Evolutionary conservation across 2,329 filamentous ascomycete species (phyloP), one percentile per base, ranked within the genome.

Genomic region (Dactylellina leptospora): DNA sequence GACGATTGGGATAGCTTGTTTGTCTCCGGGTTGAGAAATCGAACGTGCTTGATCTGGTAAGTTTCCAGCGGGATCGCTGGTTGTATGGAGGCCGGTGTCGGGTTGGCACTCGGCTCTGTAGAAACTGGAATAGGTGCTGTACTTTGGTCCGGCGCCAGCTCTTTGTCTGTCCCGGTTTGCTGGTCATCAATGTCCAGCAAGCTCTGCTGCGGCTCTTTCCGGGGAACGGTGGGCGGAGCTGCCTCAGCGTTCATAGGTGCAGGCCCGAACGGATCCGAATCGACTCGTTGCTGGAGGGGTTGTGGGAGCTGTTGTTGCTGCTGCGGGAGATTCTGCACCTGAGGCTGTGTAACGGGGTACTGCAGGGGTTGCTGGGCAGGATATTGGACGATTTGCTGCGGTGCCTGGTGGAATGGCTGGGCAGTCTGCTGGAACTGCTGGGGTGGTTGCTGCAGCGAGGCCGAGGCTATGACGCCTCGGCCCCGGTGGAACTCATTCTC

Each of bases 31-130:
- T 97, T 91, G 70, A 88, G 83, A 93, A 93, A 97, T 72, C 86
- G 88, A 73, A 97, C 88, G 71, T 93, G 92, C 78, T 96, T 96
- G 79, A 97, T 93, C 62, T 92, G 90, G 77, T 99, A 97, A 0
- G 92, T 95, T 79, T 97, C 92, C 81, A 20, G 72, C 54, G 40
- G 75, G 69, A 55, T 75, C 44, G 54, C 60, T 59, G 40, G 71
- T 44, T 5, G 70, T 44, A 59, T 38, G n/a, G 30, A 16, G 6
- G 30, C 22, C 30, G 53, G 38, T 6, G 62, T 22, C 6, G 18
- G 30, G 1, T 33, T 27, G 6, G 60, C 58, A 16, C 51, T 33
- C 1, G 58, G 51, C 23, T 71, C 66, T 10, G 48, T 56, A 10
- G 58, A 40, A 23, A 71, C 58, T 20, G 66, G 66, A 6, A 71